Evolutionary conservation across 345 rosid species (phyloP), one percentile per base, ranked within the genome.

Genomic region (Eucalyptus cladocalyx): DNA sequence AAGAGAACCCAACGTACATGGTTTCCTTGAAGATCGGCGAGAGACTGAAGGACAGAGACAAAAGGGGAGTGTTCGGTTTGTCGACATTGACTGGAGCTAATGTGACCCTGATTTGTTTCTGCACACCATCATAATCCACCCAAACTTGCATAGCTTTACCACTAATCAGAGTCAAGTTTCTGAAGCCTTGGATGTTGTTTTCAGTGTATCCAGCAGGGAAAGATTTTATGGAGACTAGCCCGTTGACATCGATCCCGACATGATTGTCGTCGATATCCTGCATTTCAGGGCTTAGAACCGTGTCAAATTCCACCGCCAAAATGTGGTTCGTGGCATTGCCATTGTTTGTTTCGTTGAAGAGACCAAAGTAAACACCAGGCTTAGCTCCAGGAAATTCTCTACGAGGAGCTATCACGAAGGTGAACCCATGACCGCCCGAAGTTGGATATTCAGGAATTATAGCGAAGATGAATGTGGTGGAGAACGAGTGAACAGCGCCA

Each of bases 241-340:
- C 91, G 54, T 95, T 94, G 83, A 95, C 90, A 58, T 95, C 94
- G 83, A 95, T 93, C 32, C 96, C 96, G 18, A 95, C 93, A 90
- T 95, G 96, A 50, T 96, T 95, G 42, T 88, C 92, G 34, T 93
- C 45, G n/a, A 94, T 91, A 54, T 93, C 93, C 18, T 91, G 87
- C 23, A 92, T 89, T 89, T 93, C 95, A 3, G 42, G 45, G 86
- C 76, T 92, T 87, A n/a, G 60, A 17, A 93, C 87, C 3, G 93
- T 92, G 88, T 94, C 95, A 28, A 96, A 91, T 91, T 95, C 96
- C 8, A 96, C 89, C 14, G 96, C 95, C 18, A 95, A 50, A 28
- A 95, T 92, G 87, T 92, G 92, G 86, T 94, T 95, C 6, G 92
- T 89, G 40, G 28, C 13, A 7, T 94, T 92, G 16, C 96, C 96